Percentiles rank a stretch among this genome's conserved stretches.
phyloP scores from a whole-genome alignment of 2,329 filamentous ascomycete species.

The Fusarium sp. region DNA sequence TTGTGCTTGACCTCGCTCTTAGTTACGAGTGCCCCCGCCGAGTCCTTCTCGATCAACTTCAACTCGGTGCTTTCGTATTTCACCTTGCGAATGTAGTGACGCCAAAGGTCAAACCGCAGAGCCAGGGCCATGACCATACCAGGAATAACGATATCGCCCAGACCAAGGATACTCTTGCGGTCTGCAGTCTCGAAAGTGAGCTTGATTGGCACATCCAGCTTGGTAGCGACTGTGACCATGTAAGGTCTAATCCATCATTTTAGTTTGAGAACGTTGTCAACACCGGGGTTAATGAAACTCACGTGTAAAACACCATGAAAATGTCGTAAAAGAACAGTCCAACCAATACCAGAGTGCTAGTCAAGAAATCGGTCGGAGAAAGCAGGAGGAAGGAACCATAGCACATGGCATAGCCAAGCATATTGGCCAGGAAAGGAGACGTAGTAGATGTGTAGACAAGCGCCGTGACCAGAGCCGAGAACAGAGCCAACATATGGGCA shows the following conservation, averaged over 20 bases:
- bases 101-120: conserved; percentile 90
- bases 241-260: conserved; percentile 66
- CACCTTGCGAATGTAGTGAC: conserved; percentile 80
- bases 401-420: conserved; percentile 88
- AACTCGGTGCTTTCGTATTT: conserved; percentile 56
- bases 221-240: conserved; percentile 89
- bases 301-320: conserved; percentile 89
- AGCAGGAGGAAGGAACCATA: conserved; percentile 86
- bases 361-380: conserved; percentile 89
- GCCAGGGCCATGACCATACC: conserved; percentile 91
- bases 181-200: conserved; percentile 78
- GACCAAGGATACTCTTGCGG: conserved; percentile 84
- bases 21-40: conserved; percentile 48
- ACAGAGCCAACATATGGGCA: conserved; percentile 66
- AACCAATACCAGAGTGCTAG: conserved; percentile 80
- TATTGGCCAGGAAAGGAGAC: conserved; percentile 76
- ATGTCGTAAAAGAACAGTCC: conserved; percentile 96
- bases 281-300: conserved; percentile 49
- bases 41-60: conserved; percentile 50
- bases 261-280: conserved; percentile 17
- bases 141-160: conserved; percentile 94
- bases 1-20: conserved; percentile 56
- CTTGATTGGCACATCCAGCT: conserved; percentile 92
- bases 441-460: conserved; percentile 76
- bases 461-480: conserved; percentile 66